phyloP scores from a whole-genome alignment of 1,284 basidiomycete species.

The Cutaneotrichosporon sp. region DNA sequence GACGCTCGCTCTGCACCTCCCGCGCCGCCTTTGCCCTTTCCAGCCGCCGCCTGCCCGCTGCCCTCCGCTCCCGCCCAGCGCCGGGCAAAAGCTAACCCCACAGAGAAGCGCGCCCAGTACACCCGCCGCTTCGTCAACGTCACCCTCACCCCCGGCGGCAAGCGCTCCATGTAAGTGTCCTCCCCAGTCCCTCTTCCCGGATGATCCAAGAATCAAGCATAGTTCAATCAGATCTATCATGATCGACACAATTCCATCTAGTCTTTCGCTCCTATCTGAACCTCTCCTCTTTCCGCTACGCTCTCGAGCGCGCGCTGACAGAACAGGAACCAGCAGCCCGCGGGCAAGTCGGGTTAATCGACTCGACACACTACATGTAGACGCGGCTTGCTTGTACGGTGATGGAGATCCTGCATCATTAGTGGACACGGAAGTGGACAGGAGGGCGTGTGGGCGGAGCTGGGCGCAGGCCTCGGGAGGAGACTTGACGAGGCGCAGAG shows the following conservation, averaged over 20 bases:
- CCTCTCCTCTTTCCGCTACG: slow-evolving; percentile 21
- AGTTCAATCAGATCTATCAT: slow-evolving; percentile 58
- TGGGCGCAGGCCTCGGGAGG: no score
- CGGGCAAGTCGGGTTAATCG: slow-evolving; percentile 53
- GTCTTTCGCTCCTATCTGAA: slow-evolving; percentile 96
- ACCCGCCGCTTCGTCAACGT: slow-evolving; percentile 73
- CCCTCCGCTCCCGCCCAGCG: not conserved
- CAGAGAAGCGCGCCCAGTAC: slow-evolving; percentile 88
- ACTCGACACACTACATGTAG: slow-evolving; percentile 20
- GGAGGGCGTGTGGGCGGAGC: no score
- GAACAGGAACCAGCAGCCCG: slow-evolving; percentile 52
- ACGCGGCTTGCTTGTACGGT: slow-evolving; percentile 26
- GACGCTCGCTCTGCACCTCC: no score
- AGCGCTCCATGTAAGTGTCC: slow-evolving; percentile 87
- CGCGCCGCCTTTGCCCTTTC: not conserved
- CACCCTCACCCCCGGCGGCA: slow-evolving; percentile 83
- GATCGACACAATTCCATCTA: slow-evolving; percentile 70
- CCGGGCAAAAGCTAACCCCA: slow-evolving; percentile 6
- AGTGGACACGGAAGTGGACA: not conserved
- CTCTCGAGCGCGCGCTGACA: slow-evolving; percentile 7
- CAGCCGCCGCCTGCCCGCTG: not conserved
- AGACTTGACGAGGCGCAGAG: no score
- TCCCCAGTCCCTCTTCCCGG: slow-evolving; percentile 26
- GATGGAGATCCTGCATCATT: slow-evolving; percentile 28
- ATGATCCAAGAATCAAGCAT: slow-evolving; percentile 61